These are phyloP conservation scores for Diaporthe ampelina DNA, from an alignment of 2,329 filamentous ascomycete genomes.

Conservation along the genomic window DNA sequence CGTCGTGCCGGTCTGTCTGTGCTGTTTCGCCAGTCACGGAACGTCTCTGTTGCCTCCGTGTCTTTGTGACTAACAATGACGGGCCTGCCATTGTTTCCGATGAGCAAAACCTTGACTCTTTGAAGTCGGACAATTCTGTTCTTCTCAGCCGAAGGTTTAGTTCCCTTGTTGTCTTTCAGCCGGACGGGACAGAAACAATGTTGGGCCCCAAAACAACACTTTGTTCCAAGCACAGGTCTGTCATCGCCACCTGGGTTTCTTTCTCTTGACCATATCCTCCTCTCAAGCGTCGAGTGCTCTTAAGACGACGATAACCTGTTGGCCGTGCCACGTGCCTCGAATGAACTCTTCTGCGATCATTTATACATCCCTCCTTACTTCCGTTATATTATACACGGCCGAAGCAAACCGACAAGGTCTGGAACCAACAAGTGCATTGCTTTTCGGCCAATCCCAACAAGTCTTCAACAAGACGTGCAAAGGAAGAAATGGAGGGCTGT, in stretches of 20 bases:
- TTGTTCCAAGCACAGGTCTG: neutral
- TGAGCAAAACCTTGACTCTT: neutral
- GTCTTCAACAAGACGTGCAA: neutral
- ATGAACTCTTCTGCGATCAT: neutral
- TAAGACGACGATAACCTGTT: neutral
- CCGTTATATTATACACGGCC: neutral
- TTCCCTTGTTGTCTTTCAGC: slow-evolving; percentile 10
- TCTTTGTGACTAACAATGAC: slow-evolving; percentile 25
- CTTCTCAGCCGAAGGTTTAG: neutral
- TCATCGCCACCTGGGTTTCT: neutral
- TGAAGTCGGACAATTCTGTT: neutral
- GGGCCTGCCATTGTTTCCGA: neutral
- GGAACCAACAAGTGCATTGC: neutral
- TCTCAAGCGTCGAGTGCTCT: neutral
- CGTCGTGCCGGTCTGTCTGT: neutral
- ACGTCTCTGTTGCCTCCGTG: neutral
- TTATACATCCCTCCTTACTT: neutral
- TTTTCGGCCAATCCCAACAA: neutral
- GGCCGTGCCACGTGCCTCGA: neutral
- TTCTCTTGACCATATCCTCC: neutral
- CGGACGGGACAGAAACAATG: slow-evolving; percentile 4
- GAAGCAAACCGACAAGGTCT: neutral
- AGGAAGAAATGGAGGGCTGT: slow-evolving; percentile 14
- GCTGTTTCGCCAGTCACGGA: neutral
- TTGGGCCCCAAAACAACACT: slow-evolving; percentile 3